Conservation (phyloP, 805 yeast genomes). For the Candida insectalens region DNA sequence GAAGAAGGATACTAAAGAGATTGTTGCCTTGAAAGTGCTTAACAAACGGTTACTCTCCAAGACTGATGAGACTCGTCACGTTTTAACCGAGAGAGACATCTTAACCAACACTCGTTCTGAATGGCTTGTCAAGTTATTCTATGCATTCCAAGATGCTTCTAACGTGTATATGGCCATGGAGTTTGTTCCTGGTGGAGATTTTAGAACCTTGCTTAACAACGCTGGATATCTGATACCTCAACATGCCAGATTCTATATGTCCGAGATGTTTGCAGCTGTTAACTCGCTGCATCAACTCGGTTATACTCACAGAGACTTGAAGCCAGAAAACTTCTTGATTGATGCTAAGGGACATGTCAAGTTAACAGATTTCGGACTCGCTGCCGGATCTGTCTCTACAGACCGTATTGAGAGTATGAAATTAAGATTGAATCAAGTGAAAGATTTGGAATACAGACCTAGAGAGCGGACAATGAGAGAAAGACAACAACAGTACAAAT, state of each 20-base stretch:
- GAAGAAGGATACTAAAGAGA: constrained; percentile 88
- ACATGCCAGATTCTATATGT: constrained; percentile 89
- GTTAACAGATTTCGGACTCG: constrained; percentile 92
- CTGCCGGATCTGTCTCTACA: constrained; percentile 90
- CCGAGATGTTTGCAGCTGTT: constrained; percentile 94
- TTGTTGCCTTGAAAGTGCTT: constrained; percentile 88
- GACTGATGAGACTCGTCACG: constrained; percentile 92
- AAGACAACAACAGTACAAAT: constrained; percentile 77
- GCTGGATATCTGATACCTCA: constrained; percentile 90
- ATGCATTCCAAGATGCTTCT: constrained; percentile 90
- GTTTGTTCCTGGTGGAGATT: constrained; percentile 99
- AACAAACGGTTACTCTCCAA: constrained; percentile 79
- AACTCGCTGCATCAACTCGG: constrained; percentile 92
- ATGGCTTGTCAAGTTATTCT: constrained; percentile 89
- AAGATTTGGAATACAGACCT: constrained; percentile 62
- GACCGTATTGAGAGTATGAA: constrained; percentile 93
- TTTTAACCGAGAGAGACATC: constrained; percentile 91
- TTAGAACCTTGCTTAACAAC: constrained; percentile 85
- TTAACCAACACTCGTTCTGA: constrained; percentile 92
- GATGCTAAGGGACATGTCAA: constrained; percentile 89
- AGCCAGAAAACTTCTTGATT: constrained; percentile 88
- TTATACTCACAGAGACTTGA: constrained; percentile 92
- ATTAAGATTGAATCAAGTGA: constrained; percentile 50
- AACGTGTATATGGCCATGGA: constrained; percentile 96
- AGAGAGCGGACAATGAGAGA: constrained; percentile 71